Conservation (phyloP, 257 asterid species). For the Haberlea rhodopensis region DNA sequence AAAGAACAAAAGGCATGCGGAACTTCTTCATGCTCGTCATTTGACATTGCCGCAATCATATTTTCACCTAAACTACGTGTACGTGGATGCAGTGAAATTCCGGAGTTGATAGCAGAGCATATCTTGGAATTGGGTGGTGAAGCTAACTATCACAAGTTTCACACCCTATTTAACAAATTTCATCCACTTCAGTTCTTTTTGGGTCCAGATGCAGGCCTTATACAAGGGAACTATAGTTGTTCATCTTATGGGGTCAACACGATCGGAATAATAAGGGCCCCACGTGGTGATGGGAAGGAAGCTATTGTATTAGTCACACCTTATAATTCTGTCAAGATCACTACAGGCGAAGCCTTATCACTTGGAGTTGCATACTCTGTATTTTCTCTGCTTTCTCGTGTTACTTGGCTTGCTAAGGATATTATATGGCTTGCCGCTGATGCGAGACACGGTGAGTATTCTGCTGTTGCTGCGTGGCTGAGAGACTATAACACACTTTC, state of each 20-base stretch:
- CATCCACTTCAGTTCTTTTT: conserved; percentile 76
- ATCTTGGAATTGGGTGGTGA: conserved; percentile 76
- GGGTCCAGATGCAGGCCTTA: conserved; percentile 55
- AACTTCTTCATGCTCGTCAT: conserved; percentile 6
- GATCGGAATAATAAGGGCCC: conserved; percentile 89
- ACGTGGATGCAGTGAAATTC: conserved; percentile 58
- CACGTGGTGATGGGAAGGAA: conserved; percentile 95
- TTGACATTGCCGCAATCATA: background rate
- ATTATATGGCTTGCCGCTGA: conserved; percentile 95
- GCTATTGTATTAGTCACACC: conserved; percentile 93
- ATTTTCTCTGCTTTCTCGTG: conserved; percentile 80
- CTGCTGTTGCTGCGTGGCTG: conserved; percentile 86
- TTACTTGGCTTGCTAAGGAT: conserved; percentile 96
- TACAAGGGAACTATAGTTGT: conserved; percentile 56
- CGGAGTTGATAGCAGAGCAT: conserved; percentile 59
- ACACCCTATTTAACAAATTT: conserved; percentile 47
- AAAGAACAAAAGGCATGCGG: background rate
- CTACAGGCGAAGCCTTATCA: conserved; percentile 74
- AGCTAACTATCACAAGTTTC: conserved; percentile 76
- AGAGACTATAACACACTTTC: conserved; percentile 75
- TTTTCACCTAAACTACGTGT: background rate
- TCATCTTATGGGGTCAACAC: conserved; percentile 70
- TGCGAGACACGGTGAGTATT: conserved; percentile 81
- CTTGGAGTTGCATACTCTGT: conserved; percentile 80
- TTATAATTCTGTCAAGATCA: conserved; percentile 62